phyloP scores from a whole-genome alignment of 257 asterid genomes.

The Solanum sitiens region DNA sequence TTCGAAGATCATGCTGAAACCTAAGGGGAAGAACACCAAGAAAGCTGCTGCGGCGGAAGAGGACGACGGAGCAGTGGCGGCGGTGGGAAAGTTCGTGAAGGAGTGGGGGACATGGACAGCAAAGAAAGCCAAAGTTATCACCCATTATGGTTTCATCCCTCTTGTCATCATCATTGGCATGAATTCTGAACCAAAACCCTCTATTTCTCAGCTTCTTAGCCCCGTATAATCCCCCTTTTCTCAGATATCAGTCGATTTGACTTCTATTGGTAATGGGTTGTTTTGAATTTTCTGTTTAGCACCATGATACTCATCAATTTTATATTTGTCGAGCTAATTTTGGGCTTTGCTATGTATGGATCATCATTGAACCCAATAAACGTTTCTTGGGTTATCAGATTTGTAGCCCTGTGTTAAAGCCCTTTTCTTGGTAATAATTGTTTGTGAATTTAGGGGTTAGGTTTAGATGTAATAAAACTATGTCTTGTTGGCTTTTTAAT shows the following conservation, averaged over 20 bases:
- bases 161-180: constrained; percentile 73
- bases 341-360: not conserved
- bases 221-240: constrained; percentile 38
- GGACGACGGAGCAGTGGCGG: constrained; percentile 32
- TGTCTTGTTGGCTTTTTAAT: not conserved
- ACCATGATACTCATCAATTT: not conserved
- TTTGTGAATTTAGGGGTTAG: not conserved
- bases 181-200: constrained; percentile 77
- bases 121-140: constrained; percentile 76
- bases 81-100: constrained; percentile 52
- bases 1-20: constrained; percentile 53
- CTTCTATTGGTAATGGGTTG: not conserved
- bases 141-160: constrained; percentile 92
- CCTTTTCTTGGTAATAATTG: not conserved
- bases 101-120: constrained; percentile 84
- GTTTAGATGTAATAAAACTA: not conserved
- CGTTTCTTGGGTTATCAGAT: not conserved
- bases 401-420: not conserved
- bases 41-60: constrained; percentile 46
- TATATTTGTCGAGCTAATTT: not conserved
- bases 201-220: constrained; percentile 76
- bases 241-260: not conserved
- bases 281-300: not conserved
- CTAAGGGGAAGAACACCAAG: constrained; percentile 48
- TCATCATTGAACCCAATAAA: not conserved